Base-by-base conservation (phyloP, 371 early-diverging fungal genomes). In the Phascolomyces articulosus region DNA sequence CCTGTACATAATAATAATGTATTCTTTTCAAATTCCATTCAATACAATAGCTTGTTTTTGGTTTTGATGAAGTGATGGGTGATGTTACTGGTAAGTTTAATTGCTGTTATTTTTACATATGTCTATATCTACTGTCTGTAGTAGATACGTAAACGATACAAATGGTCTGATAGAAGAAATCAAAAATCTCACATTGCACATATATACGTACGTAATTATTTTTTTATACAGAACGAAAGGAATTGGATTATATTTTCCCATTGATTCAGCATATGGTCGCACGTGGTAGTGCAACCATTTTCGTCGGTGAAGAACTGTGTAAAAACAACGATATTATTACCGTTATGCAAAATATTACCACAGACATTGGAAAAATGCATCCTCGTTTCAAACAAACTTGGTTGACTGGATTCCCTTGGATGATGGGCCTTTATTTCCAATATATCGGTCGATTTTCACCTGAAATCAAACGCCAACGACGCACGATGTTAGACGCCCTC, bases 271-370 rank as follows among this genome's bases (percentile, higher is more conserved):
- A 48, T 18, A 51, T 55, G 41, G 60, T 63, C 4, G 63, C 68
- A 3, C 56, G 27, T n/a, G 60, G 63, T 20, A 63, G 60, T 57
- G 70, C 66, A 15, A 23, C 70, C 26, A 49, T 63, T 21, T 70
- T 70, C 49, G 65, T 65, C 7, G 70, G 70, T 3, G 49, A 44
- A 3, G 56, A 63, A 20, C 51, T 70, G 18, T 38, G 55, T 55
- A 47, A 70, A 31, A 51, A 70, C 38, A 7, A 51, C 27, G 47
- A 53, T 10, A 28, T 70, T 40, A 31, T 70, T 26, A 48, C 41
- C n/a, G 48, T 63, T 10, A 65, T 66, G 55, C 62, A 70, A 51
- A 62, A 63, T 40, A 57, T 70, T 40, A 63, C 65, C 7, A 6
- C 54, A 2, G 66, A 70, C 10, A 65, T 69, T 51, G 62, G 65